Base-by-base conservation (phyloP, 345 rosid species). In the Odontarrhena argentea region DNA sequence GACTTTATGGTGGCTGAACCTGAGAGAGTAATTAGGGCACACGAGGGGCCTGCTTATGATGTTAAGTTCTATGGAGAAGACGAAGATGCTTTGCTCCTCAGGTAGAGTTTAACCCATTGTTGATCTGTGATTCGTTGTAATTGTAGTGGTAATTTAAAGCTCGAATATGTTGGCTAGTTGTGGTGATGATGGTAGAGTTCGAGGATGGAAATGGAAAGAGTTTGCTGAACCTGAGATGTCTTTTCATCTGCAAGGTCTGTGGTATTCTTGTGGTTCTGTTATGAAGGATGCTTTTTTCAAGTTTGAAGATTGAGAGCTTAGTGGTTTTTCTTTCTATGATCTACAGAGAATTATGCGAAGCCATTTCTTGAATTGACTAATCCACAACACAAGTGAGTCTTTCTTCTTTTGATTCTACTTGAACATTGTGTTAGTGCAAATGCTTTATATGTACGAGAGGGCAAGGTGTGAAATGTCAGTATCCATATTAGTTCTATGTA, bases 151-250 rank as follows among this genome's bases (percentile, higher is more conserved):
- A 38, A 47, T 7, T 49, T 14, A n/a, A 9, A 47, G 67, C 28
- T 72, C 28, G 59, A 22, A 25, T 14, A 49, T 56, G 38, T 7
- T 67, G 8, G 60, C 26, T 59, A 94, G 99, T 66, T 94, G 99
- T 76, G 97, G 99, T 41, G 99, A 94, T 70, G 97, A 94, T 81
- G 99, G 99, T 35, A 75, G 84, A 72, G 83, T 94, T 64, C 68
- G 85, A 13, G 99, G 99, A 71, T 94, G 99, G 97, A 83, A 70
- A 50, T 91, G 99, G 99, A 85, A 72, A 60, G 88, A 87, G 58
- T 74, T 83, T 73, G 3, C 26, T 3, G 74, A 76, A 60, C 73
- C 84, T 5, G 81, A 84, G 44, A 76, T 34, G 37, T 78, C 86
- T 60, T 41, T 75, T 50, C 63, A 26, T 48, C 56, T 69, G 55